Base-by-base conservation (phyloP, 805 yeast species). In the Spathaspora girioi region DNA sequence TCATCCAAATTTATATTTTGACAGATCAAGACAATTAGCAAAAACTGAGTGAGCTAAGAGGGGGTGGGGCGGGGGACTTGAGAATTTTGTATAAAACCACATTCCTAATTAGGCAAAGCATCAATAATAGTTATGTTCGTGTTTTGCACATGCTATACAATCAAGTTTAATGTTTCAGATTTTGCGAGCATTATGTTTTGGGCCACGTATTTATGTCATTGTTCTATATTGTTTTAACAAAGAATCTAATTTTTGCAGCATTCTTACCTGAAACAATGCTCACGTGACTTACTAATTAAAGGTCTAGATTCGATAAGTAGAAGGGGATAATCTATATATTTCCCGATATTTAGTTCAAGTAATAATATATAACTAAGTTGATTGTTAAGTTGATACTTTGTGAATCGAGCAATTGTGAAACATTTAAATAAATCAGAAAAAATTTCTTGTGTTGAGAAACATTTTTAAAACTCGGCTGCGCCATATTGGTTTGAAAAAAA, bases 1-100 rank as follows among this genome's bases (percentile, higher is more conserved):
- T 15, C 96, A 91, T 70, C 98, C 99, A 5, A 91, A 92, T 63
- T 77, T 86, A 55, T 94, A 91, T 69, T 93, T 86, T 64, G 93
- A 87, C 56, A 77, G 96, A 59, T 82, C 89, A 26, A 73, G 86
- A 56, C 83, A 82, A 55, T 68, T 83, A 52, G 84, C 79, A 49
- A 62, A 63, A 42, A 38, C 54, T 3, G 50, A 47, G 18, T 35
- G 32, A 10, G 32, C n/a, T n/a, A n/a, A n/a, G n/a, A n/a, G n/a
- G n/a, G n/a, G n/a, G n/a, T n/a, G n/a, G n/a, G n/a, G n/a, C n/a
- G n/a, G n/a, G n/a, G n/a, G n/a, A n/a, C n/a, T n/a, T n/a, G n/a
- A n/a, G n/a, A n/a, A n/a, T n/a, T n/a, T n/a, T n/a, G 11, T 12
- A 10, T 29, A 29, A 29, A 29, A 29, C 9, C 9, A 27, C 7